Evolutionary conservation across 305 asterid species (phyloP), one percentile per base, ranked within the genome.

Genomic region (Nicotiana rustica): DNA sequence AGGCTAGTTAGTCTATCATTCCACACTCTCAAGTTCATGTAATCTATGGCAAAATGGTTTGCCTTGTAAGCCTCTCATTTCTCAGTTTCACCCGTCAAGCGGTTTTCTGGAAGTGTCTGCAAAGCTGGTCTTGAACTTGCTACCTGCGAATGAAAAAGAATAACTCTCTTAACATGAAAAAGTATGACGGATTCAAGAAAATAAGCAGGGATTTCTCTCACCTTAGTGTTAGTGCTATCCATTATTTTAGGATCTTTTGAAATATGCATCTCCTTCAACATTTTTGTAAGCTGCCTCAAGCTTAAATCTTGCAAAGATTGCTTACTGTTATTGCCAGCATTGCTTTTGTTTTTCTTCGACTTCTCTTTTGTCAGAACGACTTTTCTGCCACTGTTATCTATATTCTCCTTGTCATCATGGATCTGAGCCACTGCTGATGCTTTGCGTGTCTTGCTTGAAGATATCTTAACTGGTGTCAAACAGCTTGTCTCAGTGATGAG

Each of bases 351-450:
- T 52, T 65, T 49, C 82, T 75, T 79, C 18, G 38, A 68, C 19
- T 79, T 79, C 86, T 84, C 92, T 59, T 67, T 77, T 15, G 86
- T 75, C 56, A 69, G 77, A 41, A 83, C 80, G 60, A 82, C 15
- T 12, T 81, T 57, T 18, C 49, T 81, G 15, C 82, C 84, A 47
- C 81, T 88, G 83, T 69, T 83, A 73, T 81, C 87, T 47, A 86
- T 73, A 69, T 91, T 91, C 89, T 91, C 95, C 77, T 91, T 91
- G 85, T 89, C 88, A 21, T 88, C 65, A 71, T 62, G 49, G 15
- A 38, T 41, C 67, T 25, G 7, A 52, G 57, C 57, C 9, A 35
- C 79, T n/a, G 79, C 62, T 36, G 88, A 69, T 21, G 84, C 64
- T 76, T 86, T 90, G 68, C 79, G 82, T 9, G 81, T 86, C 41